Evolutionary conservation across 768 basidiomycete genomes (phyloP).

Genomic region (Phaffia tasmanica): DNA sequence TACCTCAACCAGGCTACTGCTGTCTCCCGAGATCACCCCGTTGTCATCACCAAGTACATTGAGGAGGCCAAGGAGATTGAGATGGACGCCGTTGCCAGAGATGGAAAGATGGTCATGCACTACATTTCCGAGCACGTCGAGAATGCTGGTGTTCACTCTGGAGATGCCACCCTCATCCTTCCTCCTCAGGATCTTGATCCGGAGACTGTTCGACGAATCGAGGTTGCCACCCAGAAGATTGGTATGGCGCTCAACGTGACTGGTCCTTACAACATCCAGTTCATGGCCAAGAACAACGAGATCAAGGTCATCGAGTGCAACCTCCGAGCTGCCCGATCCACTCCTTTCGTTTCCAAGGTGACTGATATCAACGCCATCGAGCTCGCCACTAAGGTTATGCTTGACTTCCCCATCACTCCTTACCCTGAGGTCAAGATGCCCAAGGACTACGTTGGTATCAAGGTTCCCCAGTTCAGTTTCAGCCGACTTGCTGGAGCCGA

Average conservation of each 20-base stretch:
- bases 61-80: conserved; percentile 99
- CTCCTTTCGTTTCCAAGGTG: conserved; percentile 98
- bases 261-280: conserved; percentile 98
- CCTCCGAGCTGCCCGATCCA: conserved; percentile 89
- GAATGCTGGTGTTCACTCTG: conserved; percentile 97
- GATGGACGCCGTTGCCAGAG: conserved; percentile 97
- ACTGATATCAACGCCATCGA: conserved; percentile 97
- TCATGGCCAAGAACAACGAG: conserved; percentile 99
- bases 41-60: conserved; percentile 98
- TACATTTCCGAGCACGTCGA: conserved; percentile 99
- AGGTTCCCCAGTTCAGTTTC: conserved; percentile 99
- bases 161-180: conserved; percentile 94
- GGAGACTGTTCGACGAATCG: conserved; percentile 87
- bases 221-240: conserved; percentile 93
- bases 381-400: conserved; percentile 98
- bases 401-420: conserved; percentile 72
- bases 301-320: conserved; percentile 99
- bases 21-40: conserved; percentile 90
- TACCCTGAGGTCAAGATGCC: conserved; percentile 85
- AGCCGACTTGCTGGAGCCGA: conserved; percentile 92
- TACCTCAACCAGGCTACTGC: conserved; percentile 92
- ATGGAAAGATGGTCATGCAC: conserved; percentile 98
- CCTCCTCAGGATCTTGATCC: conserved; percentile 98
- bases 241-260: conserved; percentile 96
- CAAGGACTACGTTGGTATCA: conserved; percentile 90